Base-by-base conservation (phyloP, 2,329 filamentous ascomycete genomes). In the Pseudogymnoascus sp. region DNA sequence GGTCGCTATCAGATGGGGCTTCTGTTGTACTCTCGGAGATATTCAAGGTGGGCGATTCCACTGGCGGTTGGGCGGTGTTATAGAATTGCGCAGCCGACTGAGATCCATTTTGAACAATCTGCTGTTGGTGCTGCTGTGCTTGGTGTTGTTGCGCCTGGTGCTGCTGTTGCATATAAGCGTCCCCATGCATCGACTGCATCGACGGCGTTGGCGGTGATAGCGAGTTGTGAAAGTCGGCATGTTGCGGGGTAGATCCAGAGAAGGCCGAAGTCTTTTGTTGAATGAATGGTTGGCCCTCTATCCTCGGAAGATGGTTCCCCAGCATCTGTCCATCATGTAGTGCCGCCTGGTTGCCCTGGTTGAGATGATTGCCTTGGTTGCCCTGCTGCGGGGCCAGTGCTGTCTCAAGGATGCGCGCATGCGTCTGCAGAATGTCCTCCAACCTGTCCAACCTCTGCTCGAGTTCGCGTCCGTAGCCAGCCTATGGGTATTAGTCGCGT, bases 371-470 rank as follows among this genome's bases (percentile, higher is more conserved):
- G 37, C n/a, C 37, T 6, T 38, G 36, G 14, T 38, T 38, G 66
- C 81, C 83, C 14, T 78, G 72, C 59, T 80, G 79, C 69, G 82
- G 84, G 70, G 61, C 53, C 59, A 86, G 79, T 62, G 82, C 81
- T 28, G 78, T 79, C 67, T 88, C 84, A 2, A 90, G 78, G 59
- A 90, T 85, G 66, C 87, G 85, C 59, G 85, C 83, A 74, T 91
- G 88, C 0, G 82, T 79, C 61, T 83, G 80, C 59, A 90, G 76
- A 49, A 88, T 83, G 63, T 86, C 83, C 72, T 90, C 88, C 11
- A 90, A 79, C 69, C 83, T 83, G 70, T 90, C 88, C 42, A 91
- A 81, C 38, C 88, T 83, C 69, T 89, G 86, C 73, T 91, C 88
- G 28, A 91, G 76, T 74, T 91, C 88, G 63, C 88, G 83, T 14